phyloP scores from a whole-genome alignment of 2,329 filamentous ascomycete species.

The Septoria linicola region DNA sequence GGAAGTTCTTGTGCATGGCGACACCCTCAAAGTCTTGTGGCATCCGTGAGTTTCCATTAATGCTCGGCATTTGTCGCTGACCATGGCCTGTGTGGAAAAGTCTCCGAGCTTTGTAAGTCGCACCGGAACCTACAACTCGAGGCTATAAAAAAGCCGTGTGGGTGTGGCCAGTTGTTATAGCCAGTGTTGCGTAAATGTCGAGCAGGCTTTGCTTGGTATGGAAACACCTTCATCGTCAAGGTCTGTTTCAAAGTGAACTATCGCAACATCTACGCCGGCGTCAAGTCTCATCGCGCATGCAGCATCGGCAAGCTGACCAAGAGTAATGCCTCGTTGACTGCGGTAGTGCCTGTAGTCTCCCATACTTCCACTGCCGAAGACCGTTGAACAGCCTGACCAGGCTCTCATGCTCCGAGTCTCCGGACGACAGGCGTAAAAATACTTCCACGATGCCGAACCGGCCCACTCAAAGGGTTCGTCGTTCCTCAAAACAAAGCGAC shows the following conservation, averaged over 20 bases:
- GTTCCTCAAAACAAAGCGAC: slow-evolving; percentile 7
- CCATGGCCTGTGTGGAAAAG: too few species aligned
- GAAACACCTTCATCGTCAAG: slow-evolving; percentile 7
- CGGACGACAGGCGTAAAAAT: slow-evolving; percentile 16
- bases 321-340: slow-evolving; percentile 8
- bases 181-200: slow-evolving; percentile 6
- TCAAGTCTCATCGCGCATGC: slow-evolving; percentile 15
- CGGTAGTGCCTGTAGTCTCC: slow-evolving; percentile 14
- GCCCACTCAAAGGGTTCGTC: slow-evolving; percentile 7
- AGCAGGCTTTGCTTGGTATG: slow-evolving; percentile 1
- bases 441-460: slow-evolving; percentile 10
- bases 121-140: too few species aligned
- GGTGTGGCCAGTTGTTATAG: neutral
- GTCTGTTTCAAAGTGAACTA: slow-evolving; percentile 18
- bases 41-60: too few species aligned
- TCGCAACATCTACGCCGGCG: slow-evolving; percentile 13
- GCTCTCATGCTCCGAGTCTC: slow-evolving; percentile 16
- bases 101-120: too few species aligned
- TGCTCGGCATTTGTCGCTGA: too few species aligned
- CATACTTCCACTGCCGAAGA: slow-evolving; percentile 14
- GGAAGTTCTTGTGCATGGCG: too few species aligned
- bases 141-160: neutral
- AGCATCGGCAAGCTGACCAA: slow-evolving; percentile 14
- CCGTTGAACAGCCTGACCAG: slow-evolving; percentile 16
- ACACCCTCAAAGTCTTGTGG: too few species aligned